A percentile compares a stretch with the other conserved stretches of the same genome.
phyloP scores from a whole-genome alignment of 805 yeast species.

The Cyberlindnera americana region DNA sequence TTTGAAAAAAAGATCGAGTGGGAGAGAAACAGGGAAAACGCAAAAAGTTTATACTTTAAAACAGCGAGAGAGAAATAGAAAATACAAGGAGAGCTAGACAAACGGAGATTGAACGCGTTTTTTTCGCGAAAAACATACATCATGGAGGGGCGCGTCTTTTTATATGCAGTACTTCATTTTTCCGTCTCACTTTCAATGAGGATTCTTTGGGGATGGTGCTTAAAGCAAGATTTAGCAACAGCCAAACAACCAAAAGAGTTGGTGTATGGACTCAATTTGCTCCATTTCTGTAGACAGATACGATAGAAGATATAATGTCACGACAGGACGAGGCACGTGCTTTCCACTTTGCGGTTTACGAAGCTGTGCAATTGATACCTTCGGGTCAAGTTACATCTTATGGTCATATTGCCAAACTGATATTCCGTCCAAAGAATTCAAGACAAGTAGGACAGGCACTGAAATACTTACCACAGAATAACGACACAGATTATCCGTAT shows the following conservation, averaged over 20 bases:
- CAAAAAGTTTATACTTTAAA: constrained; percentile 5
- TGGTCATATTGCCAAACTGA: constrained; percentile 68
- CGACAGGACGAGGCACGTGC: constrained; percentile 44
- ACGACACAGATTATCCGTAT: constrained; percentile 12
- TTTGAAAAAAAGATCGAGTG: not conserved
- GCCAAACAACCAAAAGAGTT: not conserved
- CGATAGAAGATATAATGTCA: constrained; percentile 12
- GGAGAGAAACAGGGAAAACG: not conserved
- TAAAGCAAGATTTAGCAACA: not conserved
- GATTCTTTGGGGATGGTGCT: not conserved
- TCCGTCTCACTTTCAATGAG: too few relatives aligned
- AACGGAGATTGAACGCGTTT: too few relatives aligned
- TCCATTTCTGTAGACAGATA: too few relatives aligned
- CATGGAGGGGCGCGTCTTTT: too few relatives aligned
- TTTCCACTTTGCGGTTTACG: constrained; percentile 61
- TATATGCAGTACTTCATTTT: too few relatives aligned
- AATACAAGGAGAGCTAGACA: not conserved
- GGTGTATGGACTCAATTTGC: constrained; percentile 4
- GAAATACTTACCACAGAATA: constrained; percentile 41
- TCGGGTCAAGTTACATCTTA: constrained; percentile 65
- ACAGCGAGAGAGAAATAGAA: not conserved
- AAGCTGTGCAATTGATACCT: constrained; percentile 52
- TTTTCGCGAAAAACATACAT: too few relatives aligned
- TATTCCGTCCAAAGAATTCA: constrained; percentile 60
- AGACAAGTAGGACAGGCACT: constrained; percentile 73